Conservation (phyloP, 768 basidiomycete genomes). For the Strobilomyces confusus region DNA sequence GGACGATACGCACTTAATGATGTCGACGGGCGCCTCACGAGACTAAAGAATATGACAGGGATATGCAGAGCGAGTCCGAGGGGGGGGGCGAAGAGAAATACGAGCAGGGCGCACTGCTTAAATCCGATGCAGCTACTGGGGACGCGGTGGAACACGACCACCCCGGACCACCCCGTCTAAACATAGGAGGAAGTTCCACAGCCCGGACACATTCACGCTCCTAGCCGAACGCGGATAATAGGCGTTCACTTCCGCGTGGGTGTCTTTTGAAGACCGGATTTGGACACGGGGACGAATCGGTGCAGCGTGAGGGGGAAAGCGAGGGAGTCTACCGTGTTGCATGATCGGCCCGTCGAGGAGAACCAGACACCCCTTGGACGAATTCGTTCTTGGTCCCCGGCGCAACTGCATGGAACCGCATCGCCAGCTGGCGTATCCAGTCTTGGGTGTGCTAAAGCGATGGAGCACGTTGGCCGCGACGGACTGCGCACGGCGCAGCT, state of each 20-base stretch:
- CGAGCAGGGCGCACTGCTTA: constrained; percentile 4
- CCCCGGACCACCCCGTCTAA: constrained; percentile 3
- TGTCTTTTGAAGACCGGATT: not conserved
- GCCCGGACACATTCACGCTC: constrained; percentile 7
- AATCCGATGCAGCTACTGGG: constrained; percentile 1
- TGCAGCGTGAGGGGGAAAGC: not conserved
- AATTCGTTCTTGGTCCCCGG: not conserved
- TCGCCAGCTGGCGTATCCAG: not conserved
- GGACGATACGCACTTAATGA: not conserved
- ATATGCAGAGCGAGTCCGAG: not conserved
- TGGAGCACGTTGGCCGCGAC: not conserved
- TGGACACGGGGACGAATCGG: constrained; percentile 6
- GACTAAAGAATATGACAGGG: not conserved
- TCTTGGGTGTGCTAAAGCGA: not conserved
- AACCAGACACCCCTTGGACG: not conserved
- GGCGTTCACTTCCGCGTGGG: not conserved
- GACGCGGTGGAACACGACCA: constrained; percentile 7
- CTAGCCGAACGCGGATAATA: constrained; percentile 11
- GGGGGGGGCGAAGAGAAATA: not conserved
- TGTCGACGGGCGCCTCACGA: not conserved
- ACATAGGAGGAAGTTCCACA: constrained; percentile 8
- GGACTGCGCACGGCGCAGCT: too few relatives aligned
- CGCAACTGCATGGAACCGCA: not conserved
- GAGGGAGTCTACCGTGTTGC: not conserved
- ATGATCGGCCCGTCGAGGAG: too few relatives aligned